phyloP scores from a whole-genome alignment of 352 stramenopile species.

The Phytophthora sp. region DNA sequence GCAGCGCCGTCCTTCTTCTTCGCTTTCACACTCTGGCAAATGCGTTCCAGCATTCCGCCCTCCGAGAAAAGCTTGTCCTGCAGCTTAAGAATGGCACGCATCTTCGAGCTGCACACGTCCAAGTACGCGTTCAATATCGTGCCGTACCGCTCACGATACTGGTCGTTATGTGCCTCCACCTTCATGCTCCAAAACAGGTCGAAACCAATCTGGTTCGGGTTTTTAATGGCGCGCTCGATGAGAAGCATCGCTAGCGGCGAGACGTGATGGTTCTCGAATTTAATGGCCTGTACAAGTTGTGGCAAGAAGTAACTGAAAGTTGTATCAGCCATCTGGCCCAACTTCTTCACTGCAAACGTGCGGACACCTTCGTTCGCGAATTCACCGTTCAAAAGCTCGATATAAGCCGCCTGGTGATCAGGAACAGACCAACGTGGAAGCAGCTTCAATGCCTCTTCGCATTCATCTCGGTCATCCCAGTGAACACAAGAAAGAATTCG shows the following conservation, averaged over 20 bases:
- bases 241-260: conserved; percentile 78
- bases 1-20: conserved; percentile 80
- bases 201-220: conserved; percentile 89
- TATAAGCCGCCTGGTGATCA: conserved; percentile 81
- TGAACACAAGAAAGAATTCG: conserved; percentile 83
- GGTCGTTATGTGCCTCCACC: conserved; percentile 84
- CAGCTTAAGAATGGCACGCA: conserved; percentile 92
- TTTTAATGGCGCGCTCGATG: conserved; percentile 90
- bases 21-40: conserved; percentile 85
- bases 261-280: conserved; percentile 89
- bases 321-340: conserved; percentile 86
- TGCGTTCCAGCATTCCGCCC: conserved; percentile 79
- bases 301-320: conserved; percentile 90
- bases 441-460: conserved; percentile 70
- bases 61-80: conserved; percentile 88
- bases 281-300: conserved; percentile 90
- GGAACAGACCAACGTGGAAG: conserved; percentile 73
- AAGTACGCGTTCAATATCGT: conserved; percentile 85
- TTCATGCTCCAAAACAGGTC: conserved; percentile 92
- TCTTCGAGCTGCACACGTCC: conserved; percentile 90
- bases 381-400: conserved; percentile 82
- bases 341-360: conserved; percentile 75
- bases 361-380: conserved; percentile 80
- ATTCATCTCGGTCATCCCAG: conserved; percentile 77
- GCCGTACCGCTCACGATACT: conserved; percentile 82